phyloP scores from a whole-genome alignment of 73 alveolate species.

The Diophrys appendiculata region DNA sequence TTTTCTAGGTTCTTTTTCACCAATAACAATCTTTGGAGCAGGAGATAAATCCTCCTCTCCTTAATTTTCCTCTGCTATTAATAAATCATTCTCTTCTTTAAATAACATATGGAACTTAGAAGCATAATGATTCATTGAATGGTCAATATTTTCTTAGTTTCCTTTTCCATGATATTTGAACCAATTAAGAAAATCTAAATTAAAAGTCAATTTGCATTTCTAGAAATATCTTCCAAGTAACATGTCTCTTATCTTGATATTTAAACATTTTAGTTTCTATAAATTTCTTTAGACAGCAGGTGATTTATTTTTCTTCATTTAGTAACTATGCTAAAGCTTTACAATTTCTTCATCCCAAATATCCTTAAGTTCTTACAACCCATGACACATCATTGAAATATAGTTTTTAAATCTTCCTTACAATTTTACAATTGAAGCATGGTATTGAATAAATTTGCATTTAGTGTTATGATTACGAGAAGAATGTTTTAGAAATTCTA shows the following conservation, averaged over 20 bases:
- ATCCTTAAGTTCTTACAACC: neutral
- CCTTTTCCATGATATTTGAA: neutral
- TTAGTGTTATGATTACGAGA: neutral
- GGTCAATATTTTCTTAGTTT: too few relatives aligned
- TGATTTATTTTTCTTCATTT: neutral
- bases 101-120: neutral
- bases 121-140: neutral
- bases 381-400: neutral
- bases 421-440: neutral
- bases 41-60: neutral
- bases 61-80: neutral
- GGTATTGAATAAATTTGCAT: neutral
- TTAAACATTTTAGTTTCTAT: too few relatives aligned
- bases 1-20: too few relatives aligned
- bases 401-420: neutral
- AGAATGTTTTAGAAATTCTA: neutral
- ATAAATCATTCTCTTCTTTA: neutral
- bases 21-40: too few relatives aligned
- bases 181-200: neutral
- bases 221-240: neutral
- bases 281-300: neutral
- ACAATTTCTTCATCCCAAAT: neutral
- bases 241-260: neutral
- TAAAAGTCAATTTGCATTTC: neutral
- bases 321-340: neutral